Base-by-base conservation (phyloP, 768 basidiomycete species). In the Glaciozyma antarctica region DNA sequence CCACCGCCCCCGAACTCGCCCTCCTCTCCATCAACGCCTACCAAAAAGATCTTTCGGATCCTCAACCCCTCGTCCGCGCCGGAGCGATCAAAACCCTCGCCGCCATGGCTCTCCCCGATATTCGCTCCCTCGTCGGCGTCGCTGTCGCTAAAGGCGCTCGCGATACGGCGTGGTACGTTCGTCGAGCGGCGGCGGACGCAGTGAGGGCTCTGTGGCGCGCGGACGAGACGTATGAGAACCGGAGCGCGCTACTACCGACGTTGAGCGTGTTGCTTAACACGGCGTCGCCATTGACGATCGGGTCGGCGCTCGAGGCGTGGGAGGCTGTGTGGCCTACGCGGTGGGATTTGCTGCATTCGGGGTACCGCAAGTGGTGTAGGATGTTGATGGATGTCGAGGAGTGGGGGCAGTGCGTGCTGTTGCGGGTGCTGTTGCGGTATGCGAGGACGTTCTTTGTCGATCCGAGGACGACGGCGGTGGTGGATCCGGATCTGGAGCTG, bases 1-100 rank as follows among this genome's bases (percentile, higher is more conserved):
- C 88, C 49, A 84, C 86, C 43, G 92, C 95, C 73, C 93, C 95
- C 19, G 95, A 98, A 76, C 85, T 98, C 56, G 88, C 94, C 1
- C 78, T 99, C 57, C 81, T 99, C 38, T 93, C 92, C 4, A 94
- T 99, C 80, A 99, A 99, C 78, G 94, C 94, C 1, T 97, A 98
- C 75, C 95, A 99, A 77, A 90, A 90, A 77, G 95, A 99, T 78
- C 81, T 99, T 38, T 85, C 86, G 6, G 95, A 98, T 73, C 80
- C 85, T 41, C 95, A 87, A 67, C 94, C 93, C 0, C 83, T 95
- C 72, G 97, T 98, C 64, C 86, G 95, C 26, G 91, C 92, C 17
- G 94, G 97, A 89, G 92, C 94, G 5, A 79, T 99, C 64, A 82
- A 92, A 30, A 93, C 98, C 3, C 81, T 99, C 51, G 88, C 89